Base-by-base conservation (phyloP, 345 rosid species). In the Salix suchowensis region DNA sequence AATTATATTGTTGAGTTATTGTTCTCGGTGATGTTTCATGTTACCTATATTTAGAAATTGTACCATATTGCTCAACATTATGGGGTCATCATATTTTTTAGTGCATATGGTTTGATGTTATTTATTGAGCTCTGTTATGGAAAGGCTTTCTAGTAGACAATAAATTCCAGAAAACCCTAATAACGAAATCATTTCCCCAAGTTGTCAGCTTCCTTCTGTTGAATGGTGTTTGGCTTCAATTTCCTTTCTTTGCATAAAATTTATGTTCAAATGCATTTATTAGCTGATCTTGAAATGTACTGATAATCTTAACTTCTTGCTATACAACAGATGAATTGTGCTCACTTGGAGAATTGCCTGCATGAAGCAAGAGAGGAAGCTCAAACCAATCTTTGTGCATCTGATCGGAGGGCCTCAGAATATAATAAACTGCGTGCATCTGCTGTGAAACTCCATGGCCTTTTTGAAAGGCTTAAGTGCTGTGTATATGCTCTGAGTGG, bases 321-420 rank as follows among this genome's bases (percentile, higher is more conserved):
- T 32, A 2, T 39, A 37, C 67, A 39, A 85, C 88, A 96, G 98
- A 92, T 96, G 97, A 96, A 96, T 74, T 91, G 98, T 81, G 99
- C 93, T 58, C 98, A 91, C 89, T 85, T 96, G 83, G 99, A 96
- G 86, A 96, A 91, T 80, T 91, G 96, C 83, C 88, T 96, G 86
- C 98, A 96, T 83, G 98, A 96, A 83, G 98, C 97, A 79, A 92
- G 99, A 84, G 92, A 96, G 83, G 99, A 94, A 86, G 98, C 97
- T 46, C 98, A 96, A 78, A 94, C 97, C 73, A 91, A 92, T 86
- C 97, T 93, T 11, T 96, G 97, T 81, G 96, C 96, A 14, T 97
- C 98, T 80, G 97, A 92, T 67, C 74, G 93, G 75, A 91, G 96
- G 79, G 94, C 99, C 71, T 88, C 95, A 4, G 94, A 96, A 82